These are phyloP conservation scores for Hirschioporus abietinus DNA, from an alignment of 768 basidiomycete species.

Conservation along the genomic window DNA sequence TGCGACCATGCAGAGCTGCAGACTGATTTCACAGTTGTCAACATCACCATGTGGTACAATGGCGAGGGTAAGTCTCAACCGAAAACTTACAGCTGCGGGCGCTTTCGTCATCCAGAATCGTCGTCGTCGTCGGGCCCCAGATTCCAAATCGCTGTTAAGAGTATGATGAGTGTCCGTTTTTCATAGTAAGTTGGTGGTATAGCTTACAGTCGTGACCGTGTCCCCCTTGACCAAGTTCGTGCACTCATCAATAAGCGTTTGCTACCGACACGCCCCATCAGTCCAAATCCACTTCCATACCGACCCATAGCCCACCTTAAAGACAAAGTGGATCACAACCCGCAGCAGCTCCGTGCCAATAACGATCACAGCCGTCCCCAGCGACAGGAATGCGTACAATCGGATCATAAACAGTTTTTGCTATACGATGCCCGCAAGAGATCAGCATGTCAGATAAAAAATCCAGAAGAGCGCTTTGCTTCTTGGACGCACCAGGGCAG, in stretches of 20 bases:
- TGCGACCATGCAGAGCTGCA: slow-evolving; percentile 56
- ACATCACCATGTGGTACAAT: slow-evolving; percentile 15
- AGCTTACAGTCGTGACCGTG: slow-evolving; percentile 28
- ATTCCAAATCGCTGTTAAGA: slow-evolving; percentile 39
- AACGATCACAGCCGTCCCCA: slow-evolving; percentile 42
- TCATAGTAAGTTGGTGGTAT: background rate
- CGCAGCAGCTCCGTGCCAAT: slow-evolving; percentile 48
- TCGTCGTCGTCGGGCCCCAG: slow-evolving; percentile 40
- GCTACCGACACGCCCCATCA: slow-evolving; percentile 21
- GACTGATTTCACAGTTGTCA: slow-evolving; percentile 33
- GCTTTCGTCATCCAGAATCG: slow-evolving; percentile 5
- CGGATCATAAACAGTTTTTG: slow-evolving; percentile 51
- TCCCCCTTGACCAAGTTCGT: slow-evolving; percentile 31
- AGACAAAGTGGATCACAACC: slow-evolving; percentile 58
- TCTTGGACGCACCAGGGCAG: slow-evolving; percentile 38
- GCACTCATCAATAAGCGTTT: slow-evolving; percentile 56
- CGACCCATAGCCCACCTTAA: slow-evolving; percentile 43
- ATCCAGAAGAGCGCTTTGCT: background rate
- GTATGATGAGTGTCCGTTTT: background rate
- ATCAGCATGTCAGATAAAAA: slow-evolving; percentile 8
- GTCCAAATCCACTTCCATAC: background rate
- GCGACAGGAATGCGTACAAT: slow-evolving; percentile 49
- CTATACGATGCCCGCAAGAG: slow-evolving; percentile 30
- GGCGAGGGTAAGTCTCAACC: too few species aligned
- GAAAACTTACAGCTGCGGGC: slow-evolving; percentile 12